Evolutionary conservation across 129 eudicot species (phyloP).

Genomic region (Centaurea solstitialis): DNA sequence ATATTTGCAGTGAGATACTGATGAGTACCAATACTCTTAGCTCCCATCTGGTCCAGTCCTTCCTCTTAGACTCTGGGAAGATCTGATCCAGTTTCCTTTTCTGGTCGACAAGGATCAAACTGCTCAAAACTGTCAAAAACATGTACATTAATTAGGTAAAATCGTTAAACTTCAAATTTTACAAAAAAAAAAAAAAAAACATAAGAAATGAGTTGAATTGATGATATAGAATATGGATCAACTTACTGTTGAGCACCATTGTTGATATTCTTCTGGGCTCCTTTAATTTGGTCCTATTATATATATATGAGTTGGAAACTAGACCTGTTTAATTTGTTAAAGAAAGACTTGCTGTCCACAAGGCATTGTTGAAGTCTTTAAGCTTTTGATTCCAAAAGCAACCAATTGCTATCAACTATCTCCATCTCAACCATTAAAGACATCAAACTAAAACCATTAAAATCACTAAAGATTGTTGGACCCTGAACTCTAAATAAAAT

Average conservation of each 20-base stretch:
- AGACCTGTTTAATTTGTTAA: not conserved
- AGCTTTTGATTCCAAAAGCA: not conserved
- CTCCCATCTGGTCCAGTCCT: constrained; percentile 48
- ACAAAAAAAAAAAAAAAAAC: not conserved
- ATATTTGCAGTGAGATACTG: constrained; percentile 41
- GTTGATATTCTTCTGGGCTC: not conserved
- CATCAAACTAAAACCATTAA: no score
- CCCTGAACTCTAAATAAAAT: no score
- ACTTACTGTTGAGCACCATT: constrained; percentile 17
- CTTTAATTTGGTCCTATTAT: no score
- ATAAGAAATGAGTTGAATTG: not conserved
- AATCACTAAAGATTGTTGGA: no score
- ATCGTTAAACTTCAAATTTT: not conserved
- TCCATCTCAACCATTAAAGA: no score
- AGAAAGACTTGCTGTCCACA: not conserved
- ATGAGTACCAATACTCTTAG: constrained; percentile 31
- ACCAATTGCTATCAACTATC: no score
- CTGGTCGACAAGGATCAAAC: not conserved
- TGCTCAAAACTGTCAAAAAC: constrained; percentile 9
- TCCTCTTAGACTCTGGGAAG: constrained; percentile 22
- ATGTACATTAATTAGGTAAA: not conserved
- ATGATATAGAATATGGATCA: not conserved
- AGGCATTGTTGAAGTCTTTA: not conserved
- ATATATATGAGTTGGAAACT: not conserved
- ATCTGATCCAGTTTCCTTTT: constrained; percentile 39